A percentile compares a stretch with the other conserved stretches of the same genome.
Evolutionary conservation across 2,329 filamentous ascomycete species (phyloP).

Genomic region (Dactylellina cionopaga): DNA sequence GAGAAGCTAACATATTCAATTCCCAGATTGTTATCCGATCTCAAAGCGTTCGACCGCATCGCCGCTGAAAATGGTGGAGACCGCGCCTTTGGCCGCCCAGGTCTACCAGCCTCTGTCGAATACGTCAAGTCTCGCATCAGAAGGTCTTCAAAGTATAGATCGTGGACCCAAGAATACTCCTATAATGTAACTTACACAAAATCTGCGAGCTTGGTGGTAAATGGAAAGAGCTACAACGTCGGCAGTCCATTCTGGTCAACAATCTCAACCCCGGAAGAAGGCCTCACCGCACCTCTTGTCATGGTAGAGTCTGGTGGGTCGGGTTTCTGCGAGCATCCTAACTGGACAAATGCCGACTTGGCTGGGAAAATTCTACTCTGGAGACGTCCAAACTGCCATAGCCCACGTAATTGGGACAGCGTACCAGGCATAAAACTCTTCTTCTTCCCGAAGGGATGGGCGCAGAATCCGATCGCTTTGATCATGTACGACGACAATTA

Average conservation of each 20-base stretch:
- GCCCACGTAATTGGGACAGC: slow-evolving; percentile 62
- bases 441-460: too few species aligned
- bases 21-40: too few species aligned
- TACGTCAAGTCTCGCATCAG: slow-evolving; percentile 66
- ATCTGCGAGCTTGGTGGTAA: slow-evolving; percentile 61
- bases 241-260: slow-evolving; percentile 64
- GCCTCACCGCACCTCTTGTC: slow-evolving; percentile 62
- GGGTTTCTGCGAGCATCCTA: slow-evolving; percentile 60
- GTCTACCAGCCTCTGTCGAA: slow-evolving; percentile 70
- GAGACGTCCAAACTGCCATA: slow-evolving; percentile 61
- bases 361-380: slow-evolving; percentile 62
- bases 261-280: slow-evolving; percentile 63
- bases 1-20: too few species aligned
- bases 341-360: slow-evolving; percentile 61
- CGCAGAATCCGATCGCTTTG: slow-evolving; percentile 57
- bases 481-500: slow-evolving; percentile 61
- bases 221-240: slow-evolving; percentile 60
- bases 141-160: slow-evolving; percentile 56
- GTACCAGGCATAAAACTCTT: slow-evolving; percentile 64
- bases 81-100: slow-evolving; percentile 69
- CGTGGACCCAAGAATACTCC: slow-evolving; percentile 66
- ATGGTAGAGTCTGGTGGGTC: slow-evolving; percentile 61
- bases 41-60: slow-evolving; percentile 68
- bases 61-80: slow-evolving; percentile 69
- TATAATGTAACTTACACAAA: slow-evolving; percentile 62